Evolutionary conservation across 2,329 filamentous ascomycete species (phyloP), one percentile per base, ranked within the genome.

Genomic region (Pseudocercospora musae): DNA sequence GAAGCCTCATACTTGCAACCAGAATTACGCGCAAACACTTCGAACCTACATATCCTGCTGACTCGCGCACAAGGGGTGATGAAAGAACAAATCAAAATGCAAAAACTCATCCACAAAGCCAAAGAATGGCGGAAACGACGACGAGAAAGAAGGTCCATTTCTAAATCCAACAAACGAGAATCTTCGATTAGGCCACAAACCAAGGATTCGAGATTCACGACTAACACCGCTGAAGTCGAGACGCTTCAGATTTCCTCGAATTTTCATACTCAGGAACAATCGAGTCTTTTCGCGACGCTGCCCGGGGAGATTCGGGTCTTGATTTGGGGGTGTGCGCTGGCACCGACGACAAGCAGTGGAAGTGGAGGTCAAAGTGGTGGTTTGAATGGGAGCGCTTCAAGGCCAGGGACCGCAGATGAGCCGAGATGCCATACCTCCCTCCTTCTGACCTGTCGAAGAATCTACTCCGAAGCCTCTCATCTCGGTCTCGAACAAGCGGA

Each of bases 61-160:
- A 40, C 37, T 40, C 37, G 37, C 37, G 37, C 37, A 40, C 18
- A 53, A 27, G 49, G 49, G 49, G 37, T 40, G 44, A 49, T 49
- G 52, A 54, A 54, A 54, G 52, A 54, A 27, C 52, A 54, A 29
- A 23, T 54, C 52, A 40, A 37, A 23, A 54, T 54, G 52, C 52
- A 54, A n/a, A 54, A 23, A 31, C 29, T 54, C 11, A 29, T 52
- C 15, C 21, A 54, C 33, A 54, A 54, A 37, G 31, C 52, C 52
- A 33, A 54, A 33, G 31, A 54, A 20, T 54, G 52, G 29, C 52
- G 52, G 5, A 37, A 21, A 21, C 15, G 25, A n/a, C 48, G 48
- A 9, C 8, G 15, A 52, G 48, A 23, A 15, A 31, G 48, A 29
- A 11, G 48, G 8, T 27, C 37, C 1, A 18, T 29, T 4, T 25